Evolutionary conservation across 2,329 filamentous ascomycete species (phyloP), one percentile per base, ranked within the genome.

Genomic region (Mycosphaerelloides madeirae): DNA sequence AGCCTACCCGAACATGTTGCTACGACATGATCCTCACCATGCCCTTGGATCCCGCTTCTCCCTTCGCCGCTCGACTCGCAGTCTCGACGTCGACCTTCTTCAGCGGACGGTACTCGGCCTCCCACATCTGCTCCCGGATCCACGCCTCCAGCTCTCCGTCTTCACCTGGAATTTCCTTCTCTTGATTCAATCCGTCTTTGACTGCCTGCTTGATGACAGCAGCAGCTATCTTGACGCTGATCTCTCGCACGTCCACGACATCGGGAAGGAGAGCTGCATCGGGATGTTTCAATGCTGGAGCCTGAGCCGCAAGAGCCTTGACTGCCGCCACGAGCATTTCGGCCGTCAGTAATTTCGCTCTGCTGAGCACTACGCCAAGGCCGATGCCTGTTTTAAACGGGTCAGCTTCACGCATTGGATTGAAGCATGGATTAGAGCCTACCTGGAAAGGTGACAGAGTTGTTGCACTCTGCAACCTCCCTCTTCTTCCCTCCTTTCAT

Each of bases 291-390:
- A 89, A 69, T 0, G 85, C 84, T 0, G 89, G 89, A 0, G 84
- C 84, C 45, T 84, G 73, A 3, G 75, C 76, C 0, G 86, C 83
- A 0, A 95, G 77, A 2, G 81, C 85, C 57, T 83, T 78, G 3
- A 86, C 81, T 0, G 88, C 89, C 1, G 85, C 85, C 0, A 94
- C 85, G 11, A 95, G 79, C 80, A 95, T 90, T 50, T 79, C 78
- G 49, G 90, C 82, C 0, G 84, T 85, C 20, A 95, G 67, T 0
- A 81, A 73, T 11, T 70, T 74, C 2, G 84, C 75, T 12, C 86
- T 80, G 19, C 76, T 82, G 1, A 95, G 76, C 0, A 95, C 78
- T 6, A 79, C 79, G 9, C 87, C 89, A 1, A 95, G 80, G 0
- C 87, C 88, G 46, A 95, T 91, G 0, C 87, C 87, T 8, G 39